Evolutionary conservation across 352 stramenopile genomes (phyloP), one percentile per base, ranked within the genome.

Genomic region (Phytophthora hybrid): DNA sequence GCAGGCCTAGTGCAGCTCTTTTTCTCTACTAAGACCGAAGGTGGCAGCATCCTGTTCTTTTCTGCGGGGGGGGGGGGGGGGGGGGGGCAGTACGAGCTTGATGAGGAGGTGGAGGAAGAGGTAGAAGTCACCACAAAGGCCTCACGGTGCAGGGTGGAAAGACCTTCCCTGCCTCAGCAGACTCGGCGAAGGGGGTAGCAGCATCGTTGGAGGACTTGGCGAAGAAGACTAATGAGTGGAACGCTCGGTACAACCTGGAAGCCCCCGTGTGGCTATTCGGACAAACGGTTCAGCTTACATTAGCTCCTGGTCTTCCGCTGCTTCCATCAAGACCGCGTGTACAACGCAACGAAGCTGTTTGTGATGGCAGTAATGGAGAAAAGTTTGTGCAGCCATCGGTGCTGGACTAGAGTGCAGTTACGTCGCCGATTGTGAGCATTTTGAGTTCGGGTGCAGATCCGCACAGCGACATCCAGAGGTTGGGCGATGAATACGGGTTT

Each of bases 301-400:
- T 92, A 92, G 54, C 80, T 99, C n/a, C 83, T 97, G 6, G 78
- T 99, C 16, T 97, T 97, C 60, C 82, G 97, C 18, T 98, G 94
- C 63, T 98, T 99, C 77, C 91, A 96, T 5, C 95, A 97, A 46
- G 97, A 99, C 69, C 87, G 97, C 5, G 95, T 98, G 18, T 99
- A 99, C 73, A 99, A 99, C 68, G 94, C 93, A 10, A 98, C 98
- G 71, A 98, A 98, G 70, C 75, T 98, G 32, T 98, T 99, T 68
- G 97, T 99, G 21, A 94, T 97, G 53, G 84, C 80, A 23, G 69
- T 91, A 8, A 97, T 98, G 86, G 95, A 7, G 94, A 98, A 64
- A 98, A 98, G 65, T 99, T 95, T 56, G 95, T 99, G 9, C 96
- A 99, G 76, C 95, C 96, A 7, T 96, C 97, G 0, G 94, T 98